A percentile compares a stretch with the other conserved stretches of the same genome.
Evolutionary conservation across 169 alveolate genomes (phyloP).

Genomic region (Cryptosporidium bovis): DNA sequence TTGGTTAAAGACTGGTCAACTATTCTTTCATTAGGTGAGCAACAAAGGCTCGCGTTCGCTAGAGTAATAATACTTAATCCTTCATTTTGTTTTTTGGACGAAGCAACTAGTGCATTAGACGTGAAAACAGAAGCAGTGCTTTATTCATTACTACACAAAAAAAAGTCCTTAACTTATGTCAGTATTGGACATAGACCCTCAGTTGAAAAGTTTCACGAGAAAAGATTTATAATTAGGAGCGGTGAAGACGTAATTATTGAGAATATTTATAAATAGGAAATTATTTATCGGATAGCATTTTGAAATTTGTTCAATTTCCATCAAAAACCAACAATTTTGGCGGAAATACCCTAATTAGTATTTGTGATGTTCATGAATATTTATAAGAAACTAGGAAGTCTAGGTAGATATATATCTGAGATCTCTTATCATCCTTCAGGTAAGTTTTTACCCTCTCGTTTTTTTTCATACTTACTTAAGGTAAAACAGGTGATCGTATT

Average conservation of each 20-base stretch:
- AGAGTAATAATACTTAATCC: conserved; percentile 76
- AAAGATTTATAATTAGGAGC: conserved; percentile 14
- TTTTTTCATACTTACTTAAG: background rate
- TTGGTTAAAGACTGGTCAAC: conserved; percentile 66
- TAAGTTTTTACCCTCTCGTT: background rate
- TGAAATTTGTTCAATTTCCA: background rate
- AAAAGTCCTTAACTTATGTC: conserved; percentile 11
- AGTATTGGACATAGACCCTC: conserved; percentile 73
- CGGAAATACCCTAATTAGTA: background rate
- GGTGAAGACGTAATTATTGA: background rate
- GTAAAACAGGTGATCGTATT: conserved; percentile 47
- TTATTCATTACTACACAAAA: conserved; percentile 31
- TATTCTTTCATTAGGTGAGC: conserved; percentile 78
- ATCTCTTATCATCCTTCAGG: conserved; percentile 59
- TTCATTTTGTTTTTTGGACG: conserved; percentile 76
- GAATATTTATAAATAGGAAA: conserved; percentile 1
- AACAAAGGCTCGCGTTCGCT: conserved; percentile 81
- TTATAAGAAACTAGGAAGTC: background rate
- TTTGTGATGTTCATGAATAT: no score
- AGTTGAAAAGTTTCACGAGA: conserved; percentile 40
- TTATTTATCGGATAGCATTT: background rate
- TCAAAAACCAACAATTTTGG: background rate
- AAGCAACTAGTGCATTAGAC: conserved; percentile 80
- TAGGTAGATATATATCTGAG: conserved; percentile 24
- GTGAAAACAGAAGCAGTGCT: conserved; percentile 72